A percentile compares a stretch with the other conserved stretches of the same genome.
Conservation (phyloP, 345 rosid species). For the Arabis alpina region DNA sequence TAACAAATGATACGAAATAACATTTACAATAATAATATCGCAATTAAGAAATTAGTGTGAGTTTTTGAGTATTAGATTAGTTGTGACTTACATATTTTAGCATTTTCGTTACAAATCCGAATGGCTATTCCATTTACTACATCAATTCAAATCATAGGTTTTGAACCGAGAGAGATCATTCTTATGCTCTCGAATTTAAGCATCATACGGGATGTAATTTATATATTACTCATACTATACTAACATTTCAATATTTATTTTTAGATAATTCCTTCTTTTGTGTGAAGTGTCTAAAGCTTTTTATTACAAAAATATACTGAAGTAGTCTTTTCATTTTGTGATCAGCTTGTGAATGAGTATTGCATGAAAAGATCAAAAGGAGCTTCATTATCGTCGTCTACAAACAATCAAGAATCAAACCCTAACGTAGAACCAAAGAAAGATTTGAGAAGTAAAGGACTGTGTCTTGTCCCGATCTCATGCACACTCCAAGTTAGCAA, state of each 20-base stretch:
- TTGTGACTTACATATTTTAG: no score
- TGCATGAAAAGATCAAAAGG: conserved; percentile 53
- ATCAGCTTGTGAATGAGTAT: conserved; percentile 61
- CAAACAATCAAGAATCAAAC: conserved; percentile 40
- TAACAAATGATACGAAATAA: neutral
- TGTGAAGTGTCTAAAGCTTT: neutral
- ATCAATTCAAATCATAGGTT: no score
- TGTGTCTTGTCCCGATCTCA: conserved; percentile 79
- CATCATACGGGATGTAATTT: neutral
- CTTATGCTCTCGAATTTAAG: no score
- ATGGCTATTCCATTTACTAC: no score
- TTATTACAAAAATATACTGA: neutral
- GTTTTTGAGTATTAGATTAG: no score
- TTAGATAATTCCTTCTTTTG: neutral
- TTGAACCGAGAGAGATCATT: no score
- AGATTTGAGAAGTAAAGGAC: conserved; percentile 77
- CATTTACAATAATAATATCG: neutral
- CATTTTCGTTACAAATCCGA: no score
- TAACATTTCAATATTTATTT: neutral
- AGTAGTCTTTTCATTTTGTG: conserved; percentile 5
- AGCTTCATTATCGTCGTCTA: conserved; percentile 35
- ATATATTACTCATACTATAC: neutral
- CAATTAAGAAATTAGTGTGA: no score
- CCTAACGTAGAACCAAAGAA: conserved; percentile 44
- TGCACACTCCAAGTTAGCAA: conserved; percentile 71